Evolutionary conservation across 2,329 filamentous ascomycete species (phyloP).

Genomic region (Fusarium coffeatum): DNA sequence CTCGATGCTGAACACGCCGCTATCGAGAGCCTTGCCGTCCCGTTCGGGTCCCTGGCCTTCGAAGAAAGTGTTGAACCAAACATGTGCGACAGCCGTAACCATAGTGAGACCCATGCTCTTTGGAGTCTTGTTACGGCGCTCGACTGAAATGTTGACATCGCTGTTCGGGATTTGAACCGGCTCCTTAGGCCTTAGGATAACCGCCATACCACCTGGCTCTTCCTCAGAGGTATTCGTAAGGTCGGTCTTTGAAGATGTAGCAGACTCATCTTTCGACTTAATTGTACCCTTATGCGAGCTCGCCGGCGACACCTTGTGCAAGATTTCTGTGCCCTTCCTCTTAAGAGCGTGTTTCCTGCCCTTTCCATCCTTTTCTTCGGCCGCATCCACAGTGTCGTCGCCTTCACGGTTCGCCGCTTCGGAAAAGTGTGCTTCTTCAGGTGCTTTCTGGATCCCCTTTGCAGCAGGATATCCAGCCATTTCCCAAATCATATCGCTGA

Average conservation of each 20-base stretch:
- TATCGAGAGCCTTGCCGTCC: constrained; percentile 72
- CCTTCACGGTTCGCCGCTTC: constrained; percentile 45
- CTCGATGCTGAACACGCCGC: constrained; percentile 69
- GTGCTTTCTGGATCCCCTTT: constrained; percentile 51
- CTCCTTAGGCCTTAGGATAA: constrained; percentile 79
- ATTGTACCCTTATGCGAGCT: constrained; percentile 31
- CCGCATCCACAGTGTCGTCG: constrained; percentile 4
- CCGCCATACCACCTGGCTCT: constrained; percentile 73
- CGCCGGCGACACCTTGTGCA: constrained; percentile 48
- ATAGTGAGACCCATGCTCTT: constrained; percentile 85
- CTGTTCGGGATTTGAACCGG: constrained; percentile 80
- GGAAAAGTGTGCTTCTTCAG: constrained; percentile 51
- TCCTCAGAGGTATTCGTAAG: constrained; percentile 50
- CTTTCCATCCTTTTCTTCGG: constrained; percentile 19
- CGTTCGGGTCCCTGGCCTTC: constrained; percentile 82
- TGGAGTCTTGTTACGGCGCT: constrained; percentile 82
- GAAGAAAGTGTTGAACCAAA: constrained; percentile 97
- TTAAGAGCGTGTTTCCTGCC: constrained; percentile 41
- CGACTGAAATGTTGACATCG: constrained; percentile 91
- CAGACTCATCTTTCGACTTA: constrained; percentile 41
- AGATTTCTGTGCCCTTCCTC: constrained; percentile 50
- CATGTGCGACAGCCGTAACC: constrained; percentile 92
- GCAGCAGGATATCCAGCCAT: constrained; percentile 57
- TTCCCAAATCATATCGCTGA: constrained; percentile 65
- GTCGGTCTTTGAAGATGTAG: constrained; percentile 33